A percentile compares a stretch with the other conserved stretches of the same genome.
Evolutionary conservation across 495 filamentous ascomycete species (phyloP).

Genomic region (Penicillium macrosclerotiorum): DNA sequence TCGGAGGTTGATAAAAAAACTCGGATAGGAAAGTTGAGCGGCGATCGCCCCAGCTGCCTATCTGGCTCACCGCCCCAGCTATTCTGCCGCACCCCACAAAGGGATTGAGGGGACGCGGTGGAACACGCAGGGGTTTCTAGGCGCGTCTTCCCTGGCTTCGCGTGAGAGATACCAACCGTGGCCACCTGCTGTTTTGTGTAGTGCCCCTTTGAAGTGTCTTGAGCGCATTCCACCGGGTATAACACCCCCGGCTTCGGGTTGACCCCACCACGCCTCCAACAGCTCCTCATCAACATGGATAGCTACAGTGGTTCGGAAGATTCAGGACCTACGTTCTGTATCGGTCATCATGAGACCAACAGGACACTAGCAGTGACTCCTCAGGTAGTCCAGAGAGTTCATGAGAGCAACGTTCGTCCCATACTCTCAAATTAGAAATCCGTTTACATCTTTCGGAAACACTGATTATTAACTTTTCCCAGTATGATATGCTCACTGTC

Average conservation of each 20-base stretch:
- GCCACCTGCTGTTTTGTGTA: background rate
- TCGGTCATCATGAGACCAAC: slow-evolving; percentile 80
- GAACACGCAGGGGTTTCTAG: slow-evolving; percentile 9
- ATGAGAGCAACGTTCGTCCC: slow-evolving; percentile 52
- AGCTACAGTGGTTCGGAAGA: slow-evolving; percentile 49
- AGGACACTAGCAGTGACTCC: slow-evolving; percentile 60
- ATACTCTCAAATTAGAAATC: background rate
- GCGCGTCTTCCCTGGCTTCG: background rate
- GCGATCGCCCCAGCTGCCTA: slow-evolving; percentile 31
- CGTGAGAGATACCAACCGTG: background rate
- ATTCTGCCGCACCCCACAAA: slow-evolving; percentile 33
- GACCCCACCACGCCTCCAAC: slow-evolving; percentile 6
- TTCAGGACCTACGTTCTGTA: slow-evolving; percentile 63
- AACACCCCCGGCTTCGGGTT: slow-evolving; percentile 10
- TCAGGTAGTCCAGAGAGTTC: slow-evolving; percentile 62
- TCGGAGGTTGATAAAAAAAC: slow-evolving; percentile 24
- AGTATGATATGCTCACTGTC: slow-evolving; percentile 93
- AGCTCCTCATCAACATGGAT: slow-evolving; percentile 37
- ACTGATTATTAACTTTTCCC: slow-evolving; percentile 12
- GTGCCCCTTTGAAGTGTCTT: background rate
- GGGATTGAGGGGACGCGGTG: slow-evolving; percentile 20
- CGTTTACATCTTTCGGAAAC: too few species aligned
- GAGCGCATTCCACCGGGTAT: background rate
- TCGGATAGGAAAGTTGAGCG: slow-evolving; percentile 37
- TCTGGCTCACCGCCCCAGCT: slow-evolving; percentile 31